These are phyloP conservation scores for Heliamphora pulchella DNA, from an alignment of 179 eudicot genomes.

Conservation along the genomic window DNA sequence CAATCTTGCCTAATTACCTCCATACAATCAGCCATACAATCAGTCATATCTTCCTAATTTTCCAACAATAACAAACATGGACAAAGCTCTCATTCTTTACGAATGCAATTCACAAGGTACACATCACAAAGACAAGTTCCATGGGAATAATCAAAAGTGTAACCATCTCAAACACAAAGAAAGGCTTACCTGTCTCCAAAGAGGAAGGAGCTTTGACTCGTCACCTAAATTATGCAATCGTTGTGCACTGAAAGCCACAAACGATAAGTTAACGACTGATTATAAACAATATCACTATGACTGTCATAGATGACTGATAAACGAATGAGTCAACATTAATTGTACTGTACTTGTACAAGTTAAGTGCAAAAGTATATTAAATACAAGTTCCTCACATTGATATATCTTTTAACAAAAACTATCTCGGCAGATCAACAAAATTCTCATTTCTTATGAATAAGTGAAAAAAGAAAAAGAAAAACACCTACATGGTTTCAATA, in stretches of 20 bases:
- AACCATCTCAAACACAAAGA: neutral
- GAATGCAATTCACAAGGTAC: neutral
- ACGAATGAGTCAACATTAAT: neutral
- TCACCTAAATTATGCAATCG: slow-evolving; percentile 72
- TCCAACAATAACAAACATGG: neutral
- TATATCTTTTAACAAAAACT: slow-evolving; percentile 3
- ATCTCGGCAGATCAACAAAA: neutral
- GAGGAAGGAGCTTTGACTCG: slow-evolving; percentile 82
- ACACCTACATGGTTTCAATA: neutral
- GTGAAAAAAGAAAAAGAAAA: neutral
- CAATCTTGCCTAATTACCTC: too few species aligned
- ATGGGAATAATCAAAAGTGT: neutral
- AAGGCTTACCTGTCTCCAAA: slow-evolving; percentile 88
- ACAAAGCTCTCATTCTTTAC: slow-evolving; percentile 7
- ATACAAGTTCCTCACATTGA: neutral
- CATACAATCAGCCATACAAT: too few species aligned
- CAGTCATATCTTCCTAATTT: too few species aligned
- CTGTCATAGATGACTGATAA: neutral
- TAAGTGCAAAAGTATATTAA: neutral
- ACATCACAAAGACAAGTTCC: neutral
- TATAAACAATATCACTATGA: neutral
- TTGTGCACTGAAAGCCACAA: slow-evolving; percentile 57
- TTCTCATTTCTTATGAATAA: neutral
- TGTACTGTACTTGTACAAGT: neutral
- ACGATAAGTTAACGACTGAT: neutral